A percentile compares a stretch with the other conserved stretches of the same genome.
Conservation (phyloP, 306 rosid species). For the Trichosanthes truncata region DNA sequence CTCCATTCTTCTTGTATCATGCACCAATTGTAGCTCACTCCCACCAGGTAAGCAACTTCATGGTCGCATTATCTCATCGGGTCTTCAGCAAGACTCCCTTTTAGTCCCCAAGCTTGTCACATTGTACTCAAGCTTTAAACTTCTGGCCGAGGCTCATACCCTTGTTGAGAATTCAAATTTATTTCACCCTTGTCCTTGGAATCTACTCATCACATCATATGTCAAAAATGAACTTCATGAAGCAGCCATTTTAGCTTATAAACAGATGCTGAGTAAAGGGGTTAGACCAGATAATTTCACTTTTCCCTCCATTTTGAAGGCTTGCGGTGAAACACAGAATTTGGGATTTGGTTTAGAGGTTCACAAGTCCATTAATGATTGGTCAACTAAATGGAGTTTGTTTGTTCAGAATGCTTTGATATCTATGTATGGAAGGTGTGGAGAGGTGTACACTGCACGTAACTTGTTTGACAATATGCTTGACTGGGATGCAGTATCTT, state of each 20-base stretch:
- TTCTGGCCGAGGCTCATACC: constrained; percentile 40
- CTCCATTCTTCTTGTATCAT: constrained; percentile 44
- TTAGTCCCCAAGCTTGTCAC: constrained; percentile 59
- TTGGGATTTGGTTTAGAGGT: constrained; percentile 46
- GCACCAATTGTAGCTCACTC: constrained; percentile 31
- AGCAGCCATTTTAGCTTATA: constrained; percentile 50
- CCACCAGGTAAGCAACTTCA: constrained; percentile 68
- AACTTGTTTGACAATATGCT: constrained; percentile 61
- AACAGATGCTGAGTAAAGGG: constrained; percentile 47
- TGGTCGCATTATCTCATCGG: constrained; percentile 39
- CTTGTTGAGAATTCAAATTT: constrained; percentile 33
- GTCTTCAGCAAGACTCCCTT: constrained; percentile 38
- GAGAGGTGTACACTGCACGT: constrained; percentile 59
- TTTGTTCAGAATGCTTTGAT: constrained; percentile 76
- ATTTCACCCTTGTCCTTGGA: constrained; percentile 69
- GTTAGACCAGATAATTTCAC: constrained; percentile 68
- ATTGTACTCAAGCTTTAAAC: constrained; percentile 40
- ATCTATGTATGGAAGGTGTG: constrained; percentile 75
- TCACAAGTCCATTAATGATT: constrained; percentile 44
- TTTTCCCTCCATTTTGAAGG: constrained; percentile 73
- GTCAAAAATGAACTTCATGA: constrained; percentile 41
- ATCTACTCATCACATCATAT: constrained; percentile 50
- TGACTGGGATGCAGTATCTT: constrained; percentile 57
- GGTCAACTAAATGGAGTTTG: constrained; percentile 42
- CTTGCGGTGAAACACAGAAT: constrained; percentile 66